phyloP scores from a whole-genome alignment of 73 alveolate species.

The Effrenium voratum region DNA sequence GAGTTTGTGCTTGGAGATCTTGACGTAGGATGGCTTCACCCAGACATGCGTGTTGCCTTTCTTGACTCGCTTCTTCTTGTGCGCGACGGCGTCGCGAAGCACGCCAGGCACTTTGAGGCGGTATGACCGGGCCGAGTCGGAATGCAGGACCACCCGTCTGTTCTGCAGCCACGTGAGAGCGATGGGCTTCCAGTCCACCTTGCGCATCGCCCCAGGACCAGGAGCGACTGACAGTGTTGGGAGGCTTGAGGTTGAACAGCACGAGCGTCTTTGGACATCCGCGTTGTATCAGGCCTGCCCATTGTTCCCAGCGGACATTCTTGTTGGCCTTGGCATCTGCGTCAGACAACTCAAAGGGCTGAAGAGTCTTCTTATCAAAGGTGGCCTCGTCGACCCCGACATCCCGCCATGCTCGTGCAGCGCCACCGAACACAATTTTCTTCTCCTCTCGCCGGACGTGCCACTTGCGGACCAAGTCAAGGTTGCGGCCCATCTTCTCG shows the following conservation, averaged over 20 bases:
- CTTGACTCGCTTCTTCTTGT: background rate
- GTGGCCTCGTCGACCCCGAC: constrained; percentile 6
- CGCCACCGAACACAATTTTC: background rate
- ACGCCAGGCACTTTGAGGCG: too few relatives aligned
- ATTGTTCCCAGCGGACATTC: background rate
- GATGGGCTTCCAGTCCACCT: background rate
- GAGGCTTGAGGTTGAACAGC: background rate
- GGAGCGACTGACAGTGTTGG: constrained; percentile 19
- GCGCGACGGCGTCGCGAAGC: background rate
- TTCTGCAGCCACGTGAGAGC: background rate
- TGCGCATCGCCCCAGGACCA: background rate
- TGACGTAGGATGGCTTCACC: background rate
- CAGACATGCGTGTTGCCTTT: background rate
- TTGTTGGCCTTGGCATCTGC: background rate
- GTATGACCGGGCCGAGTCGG: background rate
- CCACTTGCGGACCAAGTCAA: background rate
- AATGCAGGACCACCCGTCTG: background rate
- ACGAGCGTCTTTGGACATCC: background rate
- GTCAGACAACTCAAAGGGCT: background rate
- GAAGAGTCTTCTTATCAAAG: background rate
- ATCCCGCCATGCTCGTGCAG: background rate
- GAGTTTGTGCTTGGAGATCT: background rate
- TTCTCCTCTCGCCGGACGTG: background rate
- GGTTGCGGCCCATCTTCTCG: background rate
- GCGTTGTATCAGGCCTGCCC: background rate